phyloP scores from a whole-genome alignment of 176 grass and related monocot genomes.

The Otatea glauca region DNA sequence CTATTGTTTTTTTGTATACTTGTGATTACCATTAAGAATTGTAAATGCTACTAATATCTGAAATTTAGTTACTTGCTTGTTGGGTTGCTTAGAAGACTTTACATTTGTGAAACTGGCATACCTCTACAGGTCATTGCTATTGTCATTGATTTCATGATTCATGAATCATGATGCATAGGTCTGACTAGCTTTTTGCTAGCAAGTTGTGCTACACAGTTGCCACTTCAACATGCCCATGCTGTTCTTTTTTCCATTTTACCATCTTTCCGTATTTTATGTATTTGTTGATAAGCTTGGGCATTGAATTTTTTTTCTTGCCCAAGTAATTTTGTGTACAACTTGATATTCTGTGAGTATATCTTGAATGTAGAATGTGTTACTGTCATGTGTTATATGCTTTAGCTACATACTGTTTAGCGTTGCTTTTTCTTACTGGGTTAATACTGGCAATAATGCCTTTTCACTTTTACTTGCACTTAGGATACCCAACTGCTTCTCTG shows the following conservation, averaged over 20 bases:
- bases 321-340: neutral
- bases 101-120: neutral
- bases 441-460: conserved; percentile 22
- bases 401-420: conserved; percentile 5
- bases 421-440: neutral
- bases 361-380: neutral
- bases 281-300: neutral
- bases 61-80: conserved; percentile 24
- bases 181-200: neutral
- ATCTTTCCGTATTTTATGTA: neutral
- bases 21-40: neutral
- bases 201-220: conserved; percentile 10
- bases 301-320: neutral
- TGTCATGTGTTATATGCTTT: conserved; percentile 17
- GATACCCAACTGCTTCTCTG: conserved; percentile 89
- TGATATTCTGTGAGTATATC: conserved; percentile 26
- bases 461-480: conserved; percentile 46
- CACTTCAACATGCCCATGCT: neutral
- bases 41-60: conserved; percentile 4
- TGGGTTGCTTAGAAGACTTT: neutral
- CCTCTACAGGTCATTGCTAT: neutral
- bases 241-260: neutral
- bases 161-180: neutral
- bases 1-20: neutral
- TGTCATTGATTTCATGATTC: neutral